Conservation (phyloP, 441 rosid genomes). For the Syzygium syzygioides region DNA sequence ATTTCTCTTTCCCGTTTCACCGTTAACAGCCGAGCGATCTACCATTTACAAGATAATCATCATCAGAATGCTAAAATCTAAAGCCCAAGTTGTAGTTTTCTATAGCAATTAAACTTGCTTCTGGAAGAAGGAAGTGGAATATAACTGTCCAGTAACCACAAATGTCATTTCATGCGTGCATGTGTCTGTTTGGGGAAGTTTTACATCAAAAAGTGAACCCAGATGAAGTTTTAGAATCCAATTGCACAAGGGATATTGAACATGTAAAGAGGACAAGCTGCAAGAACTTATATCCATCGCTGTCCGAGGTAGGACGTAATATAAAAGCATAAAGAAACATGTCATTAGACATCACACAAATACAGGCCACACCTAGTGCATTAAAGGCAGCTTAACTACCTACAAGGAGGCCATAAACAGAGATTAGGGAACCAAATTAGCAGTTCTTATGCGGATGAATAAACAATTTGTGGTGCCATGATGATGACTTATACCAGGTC, state of each 20-base stretch:
- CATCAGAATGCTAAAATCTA: not conserved
- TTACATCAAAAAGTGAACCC: not conserved
- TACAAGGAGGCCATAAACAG: not conserved
- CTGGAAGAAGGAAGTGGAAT: not conserved
- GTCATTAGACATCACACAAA: not conserved
- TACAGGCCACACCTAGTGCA: not conserved
- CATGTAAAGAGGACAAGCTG: not conserved
- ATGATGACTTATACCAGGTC: not conserved
- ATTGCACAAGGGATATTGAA: not conserved
- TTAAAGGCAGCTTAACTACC: not conserved
- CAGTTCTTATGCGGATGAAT: not conserved
- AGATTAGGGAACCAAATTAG: not conserved
- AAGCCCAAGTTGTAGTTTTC: not conserved
- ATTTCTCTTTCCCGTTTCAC: constrained; percentile 82
- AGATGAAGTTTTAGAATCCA: not conserved
- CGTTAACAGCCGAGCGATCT: constrained; percentile 77
- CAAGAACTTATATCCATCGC: not conserved
- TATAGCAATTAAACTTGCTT: not conserved
- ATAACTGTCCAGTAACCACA: not conserved
- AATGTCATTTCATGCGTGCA: not conserved
- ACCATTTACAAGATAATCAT: constrained; percentile 5
- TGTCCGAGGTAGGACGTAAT: not conserved
- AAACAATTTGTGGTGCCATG: not conserved
- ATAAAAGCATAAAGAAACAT: not conserved
- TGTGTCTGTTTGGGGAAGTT: not conserved